These are phyloP conservation scores for Oldenlandia corymbosa DNA, from an alignment of 257 asterid genomes.

Conservation along the genomic window DNA sequence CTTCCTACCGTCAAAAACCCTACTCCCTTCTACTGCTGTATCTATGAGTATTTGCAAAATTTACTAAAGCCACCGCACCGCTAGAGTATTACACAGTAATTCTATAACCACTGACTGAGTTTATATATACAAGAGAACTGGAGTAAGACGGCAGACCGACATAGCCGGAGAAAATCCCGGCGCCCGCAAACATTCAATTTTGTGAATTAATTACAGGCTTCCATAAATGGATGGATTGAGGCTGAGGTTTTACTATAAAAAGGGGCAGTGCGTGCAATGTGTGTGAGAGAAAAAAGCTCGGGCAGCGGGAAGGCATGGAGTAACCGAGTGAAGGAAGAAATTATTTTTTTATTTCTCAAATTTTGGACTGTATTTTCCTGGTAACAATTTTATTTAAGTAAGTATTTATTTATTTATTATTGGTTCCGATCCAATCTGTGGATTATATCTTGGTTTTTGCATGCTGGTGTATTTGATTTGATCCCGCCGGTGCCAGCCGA, in stretches of 20 bases:
- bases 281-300: not conserved
- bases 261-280: not conserved
- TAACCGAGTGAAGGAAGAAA: not conserved
- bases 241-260: not conserved
- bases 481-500: too few relatives aligned
- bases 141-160: not conserved
- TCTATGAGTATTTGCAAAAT: not conserved
- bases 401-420: too few relatives aligned
- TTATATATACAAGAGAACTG: not conserved
- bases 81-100: not conserved
- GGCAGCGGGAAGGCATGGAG: not conserved
- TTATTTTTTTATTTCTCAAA: too few relatives aligned
- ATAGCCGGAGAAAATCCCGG: not conserved
- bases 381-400: too few relatives aligned
- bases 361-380: too few relatives aligned
- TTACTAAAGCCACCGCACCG: not conserved
- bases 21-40: not conserved
- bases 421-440: too few relatives aligned
- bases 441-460: too few relatives aligned
- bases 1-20: slow-evolving; percentile 8
- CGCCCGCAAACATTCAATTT: not conserved
- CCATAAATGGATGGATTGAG: not conserved
- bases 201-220: not conserved
- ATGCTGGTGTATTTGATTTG: too few relatives aligned
- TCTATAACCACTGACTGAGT: not conserved